phyloP scores from a whole-genome alignment of 352 stramenopile genomes.

The Globisporangium cystogenes region DNA sequence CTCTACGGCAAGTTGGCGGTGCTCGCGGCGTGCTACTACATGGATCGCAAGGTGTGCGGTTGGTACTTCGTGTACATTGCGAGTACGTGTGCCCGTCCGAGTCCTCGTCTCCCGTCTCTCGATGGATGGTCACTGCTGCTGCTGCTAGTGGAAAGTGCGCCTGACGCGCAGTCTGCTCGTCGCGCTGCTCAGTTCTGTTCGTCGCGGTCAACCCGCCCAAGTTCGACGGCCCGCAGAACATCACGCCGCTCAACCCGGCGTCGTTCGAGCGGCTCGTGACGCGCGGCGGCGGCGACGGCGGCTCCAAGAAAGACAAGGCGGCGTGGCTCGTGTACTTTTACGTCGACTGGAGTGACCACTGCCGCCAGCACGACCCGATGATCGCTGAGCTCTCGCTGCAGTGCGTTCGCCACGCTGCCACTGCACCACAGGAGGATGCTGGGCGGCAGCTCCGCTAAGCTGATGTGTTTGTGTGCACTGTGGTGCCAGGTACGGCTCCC shows the following conservation, averaged over 20 bases:
- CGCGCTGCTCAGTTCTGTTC: constrained; percentile 31
- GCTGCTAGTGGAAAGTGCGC: no score
- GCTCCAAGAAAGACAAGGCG: constrained; percentile 17
- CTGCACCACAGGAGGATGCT: not conserved
- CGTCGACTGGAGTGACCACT: constrained; percentile 70
- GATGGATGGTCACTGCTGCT: no score
- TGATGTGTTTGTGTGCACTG: no score
- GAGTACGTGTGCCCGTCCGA: constrained; percentile 21
- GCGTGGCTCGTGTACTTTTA: constrained; percentile 75
- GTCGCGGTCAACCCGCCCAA: constrained; percentile 51
- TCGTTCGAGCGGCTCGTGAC: constrained; percentile 46
- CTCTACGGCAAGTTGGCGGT: constrained; percentile 62
- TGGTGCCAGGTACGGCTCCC: constrained; percentile 32
- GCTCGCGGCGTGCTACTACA: constrained; percentile 58
- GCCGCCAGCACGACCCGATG: constrained; percentile 69
- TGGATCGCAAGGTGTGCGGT: constrained; percentile 53
- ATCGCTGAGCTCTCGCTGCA: constrained; percentile 60
- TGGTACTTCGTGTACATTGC: constrained; percentile 58
- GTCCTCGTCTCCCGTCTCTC: constrained; percentile 1
- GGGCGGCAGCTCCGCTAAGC: not conserved
- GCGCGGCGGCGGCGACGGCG: constrained; percentile 16
- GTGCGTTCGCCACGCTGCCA: constrained; percentile 13
- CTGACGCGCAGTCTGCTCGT: constrained; percentile 8
- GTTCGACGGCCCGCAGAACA: constrained; percentile 55
- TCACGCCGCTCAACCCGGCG: constrained; percentile 35